phyloP scores from a whole-genome alignment of 805 yeast genomes.

The Candida vartiovaarae region DNA sequence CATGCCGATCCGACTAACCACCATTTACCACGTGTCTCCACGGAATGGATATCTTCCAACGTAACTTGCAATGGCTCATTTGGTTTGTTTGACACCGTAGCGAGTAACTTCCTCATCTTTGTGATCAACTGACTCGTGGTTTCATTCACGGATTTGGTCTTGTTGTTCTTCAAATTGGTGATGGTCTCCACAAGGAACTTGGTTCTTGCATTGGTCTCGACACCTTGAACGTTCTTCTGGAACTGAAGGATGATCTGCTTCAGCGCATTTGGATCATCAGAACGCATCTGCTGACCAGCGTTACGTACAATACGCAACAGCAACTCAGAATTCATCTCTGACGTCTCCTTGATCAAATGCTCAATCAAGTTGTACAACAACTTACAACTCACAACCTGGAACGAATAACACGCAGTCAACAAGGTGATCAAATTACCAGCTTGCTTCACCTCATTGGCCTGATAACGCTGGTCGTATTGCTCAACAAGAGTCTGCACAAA shows the following conservation, averaged over 20 bases:
- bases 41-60: slow-evolving; percentile 69
- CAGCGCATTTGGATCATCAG: slow-evolving; percentile 83
- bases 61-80: slow-evolving; percentile 81
- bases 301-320: slow-evolving; percentile 64
- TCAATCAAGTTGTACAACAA: slow-evolving; percentile 73
- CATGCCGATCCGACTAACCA: slow-evolving; percentile 99
- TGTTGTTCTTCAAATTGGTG: slow-evolving; percentile 79
- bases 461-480: slow-evolving; percentile 41
- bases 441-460: slow-evolving; percentile 38
- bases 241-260: slow-evolving; percentile 66
- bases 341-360: slow-evolving; percentile 43
- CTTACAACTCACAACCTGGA: slow-evolving; percentile 68
- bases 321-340: slow-evolving; percentile 71
- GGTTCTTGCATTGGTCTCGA: slow-evolving; percentile 51
- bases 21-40: slow-evolving; percentile 90
- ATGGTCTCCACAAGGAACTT: slow-evolving; percentile 81
- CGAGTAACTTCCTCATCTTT: slow-evolving; percentile 58
- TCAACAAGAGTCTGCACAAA: slow-evolving; percentile 79
- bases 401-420: slow-evolving; percentile 66
- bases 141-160: slow-evolving; percentile 50
- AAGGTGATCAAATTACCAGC: slow-evolving; percentile 65
- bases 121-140: slow-evolving; percentile 43
- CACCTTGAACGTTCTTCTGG: slow-evolving; percentile 33
- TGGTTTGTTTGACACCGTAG: slow-evolving; percentile 39
- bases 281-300: slow-evolving; percentile 78